Percentiles rank a stretch among this genome's conserved stretches.
phyloP scores from a whole-genome alignment of 768 basidiomycete genomes.

The Cyclocybe aegerita region DNA sequence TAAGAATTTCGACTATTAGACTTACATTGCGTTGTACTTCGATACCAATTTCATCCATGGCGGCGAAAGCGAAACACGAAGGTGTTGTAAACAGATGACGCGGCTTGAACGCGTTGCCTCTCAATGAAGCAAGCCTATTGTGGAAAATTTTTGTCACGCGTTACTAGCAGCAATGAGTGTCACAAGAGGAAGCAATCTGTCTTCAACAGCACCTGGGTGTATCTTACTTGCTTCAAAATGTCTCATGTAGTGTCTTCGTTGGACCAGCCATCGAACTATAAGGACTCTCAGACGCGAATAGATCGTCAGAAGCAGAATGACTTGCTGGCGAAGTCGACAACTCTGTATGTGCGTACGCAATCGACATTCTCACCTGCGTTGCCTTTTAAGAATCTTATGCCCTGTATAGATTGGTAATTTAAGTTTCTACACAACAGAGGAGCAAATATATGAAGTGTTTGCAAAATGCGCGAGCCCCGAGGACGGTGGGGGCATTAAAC shows the following conservation, averaged over 20 bases:
- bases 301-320: constrained; percentile 81
- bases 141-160: constrained; percentile 28
- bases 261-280: constrained; percentile 96
- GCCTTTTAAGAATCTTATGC: constrained; percentile 1
- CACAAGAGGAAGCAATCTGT: background rate
- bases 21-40: constrained; percentile 78
- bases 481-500: constrained; percentile 87
- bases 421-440: constrained; percentile 94
- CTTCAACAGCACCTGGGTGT: constrained; percentile 2
- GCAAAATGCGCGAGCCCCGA: constrained; percentile 86
- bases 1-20: constrained; percentile 5
- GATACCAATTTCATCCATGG: constrained; percentile 90
- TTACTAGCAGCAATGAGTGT: no score
- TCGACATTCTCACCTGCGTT: constrained; percentile 4
- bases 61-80: constrained; percentile 22
- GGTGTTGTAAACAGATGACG: constrained; percentile 38
- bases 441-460: constrained; percentile 94
- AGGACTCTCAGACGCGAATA: constrained; percentile 84
- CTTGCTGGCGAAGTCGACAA: constrained; percentile 79
- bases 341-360: constrained; percentile 76
- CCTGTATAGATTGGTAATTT: constrained; percentile 76
- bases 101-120: constrained; percentile 44
- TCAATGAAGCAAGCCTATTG: constrained; percentile 31
- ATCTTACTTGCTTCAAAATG: constrained; percentile 42
- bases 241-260: constrained; percentile 82